These are phyloP conservation scores for Fraxinus pennsylvanica DNA, from an alignment of 257 asterid species.

Conservation along the genomic window DNA sequence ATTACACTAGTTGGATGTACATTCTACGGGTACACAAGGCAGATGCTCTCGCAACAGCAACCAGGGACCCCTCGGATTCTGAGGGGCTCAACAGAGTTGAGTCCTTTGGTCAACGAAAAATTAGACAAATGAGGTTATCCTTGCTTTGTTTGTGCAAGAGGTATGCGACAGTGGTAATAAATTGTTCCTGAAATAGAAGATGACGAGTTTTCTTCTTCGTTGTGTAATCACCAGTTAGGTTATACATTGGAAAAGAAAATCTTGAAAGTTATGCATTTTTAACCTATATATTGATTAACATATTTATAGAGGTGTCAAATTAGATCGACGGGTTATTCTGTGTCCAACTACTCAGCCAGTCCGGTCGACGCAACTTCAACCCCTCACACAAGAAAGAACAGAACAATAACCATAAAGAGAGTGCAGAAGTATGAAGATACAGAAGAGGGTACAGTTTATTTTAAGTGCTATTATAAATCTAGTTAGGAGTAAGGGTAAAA, in stretches of 20 bases:
- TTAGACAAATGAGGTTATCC: slow-evolving; percentile 58
- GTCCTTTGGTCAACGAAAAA: slow-evolving; percentile 68
- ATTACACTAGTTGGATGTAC: slow-evolving; percentile 82
- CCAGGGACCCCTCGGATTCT: slow-evolving; percentile 72
- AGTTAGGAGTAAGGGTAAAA: slow-evolving; percentile 15
- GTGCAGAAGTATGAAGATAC: not conserved
- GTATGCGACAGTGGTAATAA: slow-evolving; percentile 8
- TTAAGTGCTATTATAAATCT: not conserved
- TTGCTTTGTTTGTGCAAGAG: not conserved
- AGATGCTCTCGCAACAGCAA: slow-evolving; percentile 7
- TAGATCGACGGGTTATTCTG: not conserved
- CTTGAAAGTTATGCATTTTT: not conserved
- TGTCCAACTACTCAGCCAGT: not conserved
- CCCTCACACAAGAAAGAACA: not conserved
- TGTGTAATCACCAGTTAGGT: not conserved
- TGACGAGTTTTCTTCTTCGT: slow-evolving; percentile 1
- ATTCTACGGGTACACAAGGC: slow-evolving; percentile 42
- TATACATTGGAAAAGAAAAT: not conserved
- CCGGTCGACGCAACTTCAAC: not conserved
- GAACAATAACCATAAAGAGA: not conserved
- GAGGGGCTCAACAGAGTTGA: slow-evolving; percentile 50
- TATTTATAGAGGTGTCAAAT: not conserved
- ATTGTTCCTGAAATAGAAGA: slow-evolving; percentile 26
- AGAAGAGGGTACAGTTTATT: not conserved
- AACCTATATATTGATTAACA: not conserved